Conservation (phyloP, 2,329 filamentous ascomycete genomes). For the Trichoderma aggressivum region DNA sequence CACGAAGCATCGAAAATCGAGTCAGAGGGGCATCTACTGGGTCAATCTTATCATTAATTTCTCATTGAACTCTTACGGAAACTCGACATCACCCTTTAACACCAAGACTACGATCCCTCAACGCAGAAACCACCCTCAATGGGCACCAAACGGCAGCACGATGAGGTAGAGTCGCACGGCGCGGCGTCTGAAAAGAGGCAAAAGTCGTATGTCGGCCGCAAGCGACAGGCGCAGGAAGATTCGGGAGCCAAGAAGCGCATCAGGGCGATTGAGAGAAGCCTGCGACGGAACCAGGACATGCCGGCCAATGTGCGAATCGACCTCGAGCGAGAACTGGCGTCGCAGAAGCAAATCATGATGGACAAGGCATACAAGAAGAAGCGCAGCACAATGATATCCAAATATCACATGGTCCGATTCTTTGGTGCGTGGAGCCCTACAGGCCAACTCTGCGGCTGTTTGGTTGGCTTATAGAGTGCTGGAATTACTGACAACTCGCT, state of each 20-base stretch:
- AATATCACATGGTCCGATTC: constrained; percentile 81
- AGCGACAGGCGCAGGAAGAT: constrained; percentile 44
- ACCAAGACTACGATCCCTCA: background rate
- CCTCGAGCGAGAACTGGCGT: constrained; percentile 67
- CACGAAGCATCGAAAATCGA: background rate
- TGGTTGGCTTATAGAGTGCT: constrained; percentile 8
- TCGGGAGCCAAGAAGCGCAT: constrained; percentile 68
- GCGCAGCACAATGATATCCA: constrained; percentile 67
- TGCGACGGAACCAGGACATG: constrained; percentile 59
- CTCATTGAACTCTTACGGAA: background rate
- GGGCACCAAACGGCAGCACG: constrained; percentile 33
- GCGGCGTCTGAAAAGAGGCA: constrained; percentile 29
- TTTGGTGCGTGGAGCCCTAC: constrained; percentile 55
- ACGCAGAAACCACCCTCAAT: constrained; percentile 23
- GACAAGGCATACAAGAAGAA: constrained; percentile 58
- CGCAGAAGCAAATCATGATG: constrained; percentile 62
- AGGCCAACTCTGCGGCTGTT: background rate
- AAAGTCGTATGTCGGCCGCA: constrained; percentile 35
- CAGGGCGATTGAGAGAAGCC: constrained; percentile 64
- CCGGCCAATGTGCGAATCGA: constrained; percentile 66
- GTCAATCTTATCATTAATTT: background rate
- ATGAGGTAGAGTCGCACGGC: constrained; percentile 27
- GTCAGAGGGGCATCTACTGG: background rate
- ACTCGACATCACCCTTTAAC: background rate
- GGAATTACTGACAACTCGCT: background rate